Evolutionary conservation across 1,284 basidiomycete species (phyloP).

Genomic region (Omphalotus olearius): DNA sequence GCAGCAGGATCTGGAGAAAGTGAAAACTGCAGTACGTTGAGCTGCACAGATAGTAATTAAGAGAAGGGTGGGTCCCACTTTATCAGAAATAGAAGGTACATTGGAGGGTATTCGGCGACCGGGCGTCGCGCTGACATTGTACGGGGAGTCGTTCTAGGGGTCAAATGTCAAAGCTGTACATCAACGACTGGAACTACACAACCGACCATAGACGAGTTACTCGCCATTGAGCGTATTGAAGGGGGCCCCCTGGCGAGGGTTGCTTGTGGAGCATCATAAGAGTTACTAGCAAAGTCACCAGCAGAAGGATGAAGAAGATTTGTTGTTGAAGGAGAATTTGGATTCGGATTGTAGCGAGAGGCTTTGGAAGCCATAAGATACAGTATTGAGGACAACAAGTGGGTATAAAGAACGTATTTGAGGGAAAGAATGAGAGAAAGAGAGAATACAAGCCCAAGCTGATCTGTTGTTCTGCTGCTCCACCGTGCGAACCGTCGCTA

Average conservation of each 20-base stretch:
- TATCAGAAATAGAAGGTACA: constrained; percentile 41
- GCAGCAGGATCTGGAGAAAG: constrained; percentile 65
- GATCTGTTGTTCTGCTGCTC: no score
- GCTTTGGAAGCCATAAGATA: constrained; percentile 11
- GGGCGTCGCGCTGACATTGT: constrained; percentile 16
- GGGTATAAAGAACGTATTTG: neutral
- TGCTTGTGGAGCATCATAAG: constrained; percentile 34
- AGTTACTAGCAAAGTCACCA: constrained; percentile 12
- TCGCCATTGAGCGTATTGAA: constrained; percentile 34
- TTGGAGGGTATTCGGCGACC: constrained; percentile 18
- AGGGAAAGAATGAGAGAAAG: constrained; percentile 4
- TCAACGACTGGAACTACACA: neutral
- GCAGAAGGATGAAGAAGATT: constrained; percentile 44
- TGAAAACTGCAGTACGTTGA: constrained; percentile 48
- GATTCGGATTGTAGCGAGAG: constrained; percentile 23
- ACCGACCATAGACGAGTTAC: constrained; percentile 39
- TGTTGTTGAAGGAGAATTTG: constrained; percentile 46
- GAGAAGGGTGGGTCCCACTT: constrained; percentile 25
- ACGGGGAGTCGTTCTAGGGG: constrained; percentile 25
- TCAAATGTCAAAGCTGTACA: constrained; percentile 11
- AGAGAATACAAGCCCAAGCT: neutral
- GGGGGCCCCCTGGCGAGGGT: constrained; percentile 36
- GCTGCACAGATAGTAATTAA: neutral
- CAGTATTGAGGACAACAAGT: neutral
- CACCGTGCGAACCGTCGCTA: no score